These are phyloP conservation scores for Gonium pectorale DNA, from an alignment of 139 green algal species.

Conservation along the genomic window DNA sequence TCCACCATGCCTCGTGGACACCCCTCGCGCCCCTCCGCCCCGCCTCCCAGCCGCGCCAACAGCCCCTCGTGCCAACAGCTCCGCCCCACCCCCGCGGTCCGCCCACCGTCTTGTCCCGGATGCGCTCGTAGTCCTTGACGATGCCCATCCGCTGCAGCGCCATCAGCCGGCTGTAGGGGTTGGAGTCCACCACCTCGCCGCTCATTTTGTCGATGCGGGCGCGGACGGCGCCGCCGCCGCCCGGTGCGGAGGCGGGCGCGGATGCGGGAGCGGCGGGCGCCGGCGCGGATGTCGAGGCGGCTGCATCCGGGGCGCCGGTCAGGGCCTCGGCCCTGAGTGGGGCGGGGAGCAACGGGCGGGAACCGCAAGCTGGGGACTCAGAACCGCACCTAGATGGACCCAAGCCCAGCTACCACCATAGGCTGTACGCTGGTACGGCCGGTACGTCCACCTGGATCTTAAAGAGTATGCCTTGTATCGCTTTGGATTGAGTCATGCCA, in stretches of 20 bases:
- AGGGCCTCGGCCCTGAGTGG: background rate
- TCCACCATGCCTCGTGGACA: no score
- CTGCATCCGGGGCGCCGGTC: background rate
- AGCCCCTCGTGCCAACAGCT: no score
- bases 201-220: conserved; percentile 78
- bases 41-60: no score
- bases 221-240: background rate
- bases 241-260: background rate
- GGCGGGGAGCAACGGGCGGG: background rate
- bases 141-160: conserved; percentile 97
- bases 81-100: no score
- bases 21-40: no score
- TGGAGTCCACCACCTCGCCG: conserved; percentile 87
- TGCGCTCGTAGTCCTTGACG: conserved; percentile 93
- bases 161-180: conserved; percentile 94
- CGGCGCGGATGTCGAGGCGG: background rate
- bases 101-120: conserved; percentile 81
- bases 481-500: no score
- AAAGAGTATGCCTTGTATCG: no score
- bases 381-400: no score
- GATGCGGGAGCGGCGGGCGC: background rate
- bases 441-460: no score
- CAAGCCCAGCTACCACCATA: no score
- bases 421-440: no score
- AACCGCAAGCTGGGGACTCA: background rate